Evolutionary conservation across 495 filamentous ascomycete genomes (phyloP).

Genomic region (Beverwykella pulmonaria): DNA sequence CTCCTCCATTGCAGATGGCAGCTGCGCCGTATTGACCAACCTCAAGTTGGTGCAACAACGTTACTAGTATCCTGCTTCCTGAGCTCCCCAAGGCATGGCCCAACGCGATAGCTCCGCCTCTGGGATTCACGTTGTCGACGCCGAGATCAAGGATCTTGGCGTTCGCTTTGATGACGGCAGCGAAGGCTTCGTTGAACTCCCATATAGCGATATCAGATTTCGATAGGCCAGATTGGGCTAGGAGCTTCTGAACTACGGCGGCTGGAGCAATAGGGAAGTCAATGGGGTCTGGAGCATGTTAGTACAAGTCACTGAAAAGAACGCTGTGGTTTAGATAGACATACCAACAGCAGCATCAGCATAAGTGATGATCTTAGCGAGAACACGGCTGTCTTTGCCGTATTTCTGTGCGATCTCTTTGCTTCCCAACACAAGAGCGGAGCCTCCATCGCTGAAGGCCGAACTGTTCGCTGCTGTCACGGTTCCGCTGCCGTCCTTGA

Average conservation of each 20-base stretch:
- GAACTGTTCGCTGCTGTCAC: conserved; percentile 94
- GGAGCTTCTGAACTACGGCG: conserved; percentile 87
- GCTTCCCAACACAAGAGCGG: conserved; percentile 82
- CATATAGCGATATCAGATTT: conserved; percentile 88
- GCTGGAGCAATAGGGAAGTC: conserved; percentile 95
- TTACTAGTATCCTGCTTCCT: conserved; percentile 87
- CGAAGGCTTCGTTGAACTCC: conserved; percentile 99
- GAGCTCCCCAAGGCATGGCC: conserved; percentile 94
- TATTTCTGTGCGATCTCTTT: conserved; percentile 75
- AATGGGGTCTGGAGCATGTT: conserved; percentile 65
- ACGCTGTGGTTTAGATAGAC: background rate
- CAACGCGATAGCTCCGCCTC: conserved; percentile 90
- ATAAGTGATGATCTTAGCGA: conserved; percentile 80
- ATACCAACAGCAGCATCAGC: conserved; percentile 79
- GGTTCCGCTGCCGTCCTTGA: conserved; percentile 79
- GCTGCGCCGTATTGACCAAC: conserved; percentile 91
- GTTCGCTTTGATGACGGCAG: conserved; percentile 93
- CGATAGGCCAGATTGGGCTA: conserved; percentile 83
- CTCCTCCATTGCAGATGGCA: conserved; percentile 96
- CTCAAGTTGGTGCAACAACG: conserved; percentile 85
- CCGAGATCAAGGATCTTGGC: conserved; percentile 85
- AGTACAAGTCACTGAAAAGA: background rate
- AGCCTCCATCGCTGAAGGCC: conserved; percentile 91
- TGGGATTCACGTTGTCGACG: conserved; percentile 75
- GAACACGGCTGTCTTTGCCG: conserved; percentile 69